Evolutionary conservation across 1,284 basidiomycete genomes (phyloP).

Genomic region (Wallemia ichthyophaga): DNA sequence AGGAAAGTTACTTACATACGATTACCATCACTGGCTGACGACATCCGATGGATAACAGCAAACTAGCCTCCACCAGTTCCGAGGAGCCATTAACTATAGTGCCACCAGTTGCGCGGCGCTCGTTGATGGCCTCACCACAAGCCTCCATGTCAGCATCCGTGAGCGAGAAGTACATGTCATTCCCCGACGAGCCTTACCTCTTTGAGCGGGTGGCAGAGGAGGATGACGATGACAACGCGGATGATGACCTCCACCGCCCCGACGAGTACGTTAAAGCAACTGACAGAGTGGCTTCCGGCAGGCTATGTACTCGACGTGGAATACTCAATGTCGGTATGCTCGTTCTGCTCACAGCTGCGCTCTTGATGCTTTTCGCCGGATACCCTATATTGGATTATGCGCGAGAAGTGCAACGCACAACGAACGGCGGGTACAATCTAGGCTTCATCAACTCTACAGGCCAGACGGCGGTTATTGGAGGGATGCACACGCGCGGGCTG

Average conservation of each 20-base stretch:
- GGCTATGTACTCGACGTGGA: neutral
- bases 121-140: neutral
- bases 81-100: neutral
- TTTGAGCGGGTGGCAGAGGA: neutral
- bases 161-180: neutral
- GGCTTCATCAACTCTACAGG: conserved; percentile 34
- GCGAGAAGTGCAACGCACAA: conserved; percentile 7
- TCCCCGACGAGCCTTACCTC: neutral
- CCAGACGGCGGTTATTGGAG: conserved; percentile 18
- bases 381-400: conserved; percentile 33
- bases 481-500: conserved; percentile 10
- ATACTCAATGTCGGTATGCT: conserved; percentile 19
- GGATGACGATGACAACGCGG: neutral
- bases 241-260: neutral
- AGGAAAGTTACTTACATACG: neutral
- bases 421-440: conserved; percentile 26
- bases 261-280: neutral
- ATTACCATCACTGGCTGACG: too few relatives aligned
- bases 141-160: neutral
- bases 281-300: neutral
- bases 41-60: neutral
- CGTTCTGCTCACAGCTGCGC: neutral
- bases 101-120: neutral
- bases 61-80: neutral
- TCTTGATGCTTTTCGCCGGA: neutral